phyloP scores from a whole-genome alignment of 345 rosid species.

The Aquilaria malaccensis region DNA sequence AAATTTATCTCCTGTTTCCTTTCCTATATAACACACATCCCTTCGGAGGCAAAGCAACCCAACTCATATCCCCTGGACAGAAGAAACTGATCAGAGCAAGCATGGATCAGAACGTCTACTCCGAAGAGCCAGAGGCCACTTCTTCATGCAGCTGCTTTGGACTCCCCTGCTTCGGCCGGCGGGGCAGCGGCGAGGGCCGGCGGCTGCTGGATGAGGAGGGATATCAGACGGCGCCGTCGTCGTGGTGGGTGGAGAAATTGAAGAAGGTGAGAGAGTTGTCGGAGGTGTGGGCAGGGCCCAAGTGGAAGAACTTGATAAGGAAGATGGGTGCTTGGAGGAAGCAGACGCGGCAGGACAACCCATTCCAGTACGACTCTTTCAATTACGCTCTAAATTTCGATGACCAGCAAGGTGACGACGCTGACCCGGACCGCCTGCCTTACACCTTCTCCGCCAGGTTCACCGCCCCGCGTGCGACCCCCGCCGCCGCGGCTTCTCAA shows the following conservation, averaged over 20 bases:
- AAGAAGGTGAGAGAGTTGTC: slow-evolving; percentile 36
- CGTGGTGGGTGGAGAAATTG: slow-evolving; percentile 30
- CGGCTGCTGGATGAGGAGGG: slow-evolving; percentile 15
- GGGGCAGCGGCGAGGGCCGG: neutral
- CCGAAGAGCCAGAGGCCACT: too few relatives aligned
- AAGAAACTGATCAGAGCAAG: too few relatives aligned
- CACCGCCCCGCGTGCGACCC: slow-evolving; percentile 9
- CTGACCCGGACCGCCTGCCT: slow-evolving; percentile 26
- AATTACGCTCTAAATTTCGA: slow-evolving; percentile 66
- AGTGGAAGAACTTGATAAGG: slow-evolving; percentile 47
- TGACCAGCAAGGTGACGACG: slow-evolving; percentile 10
- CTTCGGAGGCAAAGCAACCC: too few relatives aligned
- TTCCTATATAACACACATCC: too few relatives aligned
- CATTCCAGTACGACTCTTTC: slow-evolving; percentile 38
- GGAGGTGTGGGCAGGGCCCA: slow-evolving; percentile 47
- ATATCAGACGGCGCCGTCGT: slow-evolving; percentile 2
- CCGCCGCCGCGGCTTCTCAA: too few relatives aligned
- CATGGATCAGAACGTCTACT: too few relatives aligned
- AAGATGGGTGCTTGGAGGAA: slow-evolving; percentile 26
- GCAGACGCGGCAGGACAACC: slow-evolving; percentile 14
- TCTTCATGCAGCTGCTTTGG: slow-evolving; percentile 26
- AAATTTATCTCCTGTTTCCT: too few relatives aligned
- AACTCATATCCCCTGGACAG: too few relatives aligned
- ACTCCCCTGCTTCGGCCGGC: slow-evolving; percentile 25
- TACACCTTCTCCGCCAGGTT: slow-evolving; percentile 28